Base-by-base conservation (phyloP, 1,284 basidiomycete genomes). In the Nidula niveotomentosa region DNA sequence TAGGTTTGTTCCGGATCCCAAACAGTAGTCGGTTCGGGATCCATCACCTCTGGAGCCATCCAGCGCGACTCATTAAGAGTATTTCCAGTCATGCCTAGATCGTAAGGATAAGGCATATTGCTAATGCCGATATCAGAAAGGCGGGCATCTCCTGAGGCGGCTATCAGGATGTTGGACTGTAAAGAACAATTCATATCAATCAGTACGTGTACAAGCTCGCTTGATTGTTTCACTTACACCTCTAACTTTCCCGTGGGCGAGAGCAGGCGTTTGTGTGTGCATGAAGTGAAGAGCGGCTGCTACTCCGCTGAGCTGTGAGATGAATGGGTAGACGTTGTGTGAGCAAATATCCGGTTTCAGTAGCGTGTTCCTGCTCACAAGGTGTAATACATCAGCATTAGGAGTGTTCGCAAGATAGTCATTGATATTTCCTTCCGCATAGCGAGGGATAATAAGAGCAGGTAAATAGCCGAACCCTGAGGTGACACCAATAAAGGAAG, bases 41-140 rank as follows among this genome's bases (percentile, higher is more conserved):
- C 50, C 49, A 66, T 56, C 2, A 67, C 17, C 52, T 69, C 68
- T 1, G 67, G 69, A n/a, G 68, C 65, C 60, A 62, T 61, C 68
- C 69, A 70, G 7, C 69, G 57, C 5, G 58, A 48, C 2, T 55
- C 50, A 3, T 63, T 58, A 6, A 54, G 36, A 15, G 55, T 49
- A 15, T 60, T 54, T 15, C 51, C 58, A 1, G 49, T 49, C 30
- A 60, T 55, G 6, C 60, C 58, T 47, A 62, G 56, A 35, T 62
- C 58, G 6, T 49, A 56, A 8, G 63, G 45, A 10, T 52, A 56
- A 6, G 64, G 64, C 13, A 68, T 49, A 15, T 57, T 56, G n/a
- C 56, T 52, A 10, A 65, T 51, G n/a, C 65, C 64, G 10, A 65
- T 56, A 49, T 69, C 65, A 1, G 65, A 57, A 9, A 71, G 49